Conservation (phyloP, 176 grass and related monocot genomes). For the Miscanthus lutarioriparius region DNA sequence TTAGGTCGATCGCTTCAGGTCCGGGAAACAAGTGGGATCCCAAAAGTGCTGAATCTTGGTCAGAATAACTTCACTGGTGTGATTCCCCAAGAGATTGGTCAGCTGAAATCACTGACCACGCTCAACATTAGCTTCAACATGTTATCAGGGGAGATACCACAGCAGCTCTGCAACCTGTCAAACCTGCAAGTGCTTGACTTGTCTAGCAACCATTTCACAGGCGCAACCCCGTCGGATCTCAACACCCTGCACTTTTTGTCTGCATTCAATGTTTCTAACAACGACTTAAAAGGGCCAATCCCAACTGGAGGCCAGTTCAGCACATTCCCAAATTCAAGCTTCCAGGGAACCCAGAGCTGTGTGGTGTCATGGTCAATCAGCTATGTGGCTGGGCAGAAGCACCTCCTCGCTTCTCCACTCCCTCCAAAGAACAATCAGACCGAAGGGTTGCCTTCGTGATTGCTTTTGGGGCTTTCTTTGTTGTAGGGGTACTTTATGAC, state of each 20-base stretch:
- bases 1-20: background rate
- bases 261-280: conserved; percentile 18
- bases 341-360: conserved; percentile 37
- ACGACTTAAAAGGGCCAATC: conserved; percentile 3
- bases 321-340: conserved; percentile 36
- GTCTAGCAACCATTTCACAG: conserved; percentile 25
- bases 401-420: background rate
- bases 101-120: background rate
- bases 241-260: conserved; percentile 37
- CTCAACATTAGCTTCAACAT: conserved; percentile 29
- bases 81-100: conserved; percentile 3
- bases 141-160: conserved; percentile 26
- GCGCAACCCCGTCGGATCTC: background rate
- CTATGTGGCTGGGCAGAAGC: background rate
- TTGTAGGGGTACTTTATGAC: conserved; percentile 12
- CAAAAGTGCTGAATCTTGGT: background rate
- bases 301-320: background rate
- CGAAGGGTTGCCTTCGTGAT: background rate
- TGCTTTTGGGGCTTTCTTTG: conserved; percentile 25
- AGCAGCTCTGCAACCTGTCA: background rate
- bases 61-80: conserved; percentile 10
- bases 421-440: background rate
- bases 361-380: conserved; percentile 8
- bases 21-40: background rate
- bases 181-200: conserved; percentile 23